A percentile compares a stretch with the other conserved stretches of the same genome.
Conservation (phyloP, 1,284 basidiomycete genomes). For the Ganoderma boninense region DNA sequence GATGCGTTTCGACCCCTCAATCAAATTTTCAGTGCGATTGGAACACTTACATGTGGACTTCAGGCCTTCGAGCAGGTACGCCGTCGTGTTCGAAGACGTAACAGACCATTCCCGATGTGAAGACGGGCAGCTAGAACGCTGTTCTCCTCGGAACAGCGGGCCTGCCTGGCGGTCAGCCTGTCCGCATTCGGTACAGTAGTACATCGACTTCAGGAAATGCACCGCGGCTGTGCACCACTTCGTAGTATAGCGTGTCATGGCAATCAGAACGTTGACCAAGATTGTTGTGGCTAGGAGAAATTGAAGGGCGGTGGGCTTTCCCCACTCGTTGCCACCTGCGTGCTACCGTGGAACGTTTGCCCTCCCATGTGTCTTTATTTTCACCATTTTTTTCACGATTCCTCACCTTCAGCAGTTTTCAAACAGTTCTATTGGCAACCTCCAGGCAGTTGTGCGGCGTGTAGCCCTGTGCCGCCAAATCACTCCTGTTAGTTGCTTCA, state of each 20-base stretch:
- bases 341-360: background rate
- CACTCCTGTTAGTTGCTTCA: no score
- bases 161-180: background rate
- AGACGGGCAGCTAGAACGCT: background rate
- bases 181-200: background rate
- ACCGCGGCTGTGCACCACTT: background rate
- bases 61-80: background rate
- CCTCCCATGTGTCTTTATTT: no score
- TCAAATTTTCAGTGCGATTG: background rate
- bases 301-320: background rate
- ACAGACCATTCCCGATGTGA: background rate
- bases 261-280: background rate
- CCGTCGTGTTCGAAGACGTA: constrained; percentile 1
- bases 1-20: constrained; percentile 1
- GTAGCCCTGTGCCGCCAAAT: no score
- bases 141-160: background rate
- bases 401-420: no score
- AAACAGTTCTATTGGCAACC: no score
- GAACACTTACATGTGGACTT: no score
- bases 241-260: no score
- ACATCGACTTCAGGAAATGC: background rate
- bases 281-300: background rate
- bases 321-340: background rate
- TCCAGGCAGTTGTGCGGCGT: no score
- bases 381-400: no score